Evolutionary conservation across 805 yeast genomes (phyloP).

Genomic region (Lachancea waltii): DNA sequence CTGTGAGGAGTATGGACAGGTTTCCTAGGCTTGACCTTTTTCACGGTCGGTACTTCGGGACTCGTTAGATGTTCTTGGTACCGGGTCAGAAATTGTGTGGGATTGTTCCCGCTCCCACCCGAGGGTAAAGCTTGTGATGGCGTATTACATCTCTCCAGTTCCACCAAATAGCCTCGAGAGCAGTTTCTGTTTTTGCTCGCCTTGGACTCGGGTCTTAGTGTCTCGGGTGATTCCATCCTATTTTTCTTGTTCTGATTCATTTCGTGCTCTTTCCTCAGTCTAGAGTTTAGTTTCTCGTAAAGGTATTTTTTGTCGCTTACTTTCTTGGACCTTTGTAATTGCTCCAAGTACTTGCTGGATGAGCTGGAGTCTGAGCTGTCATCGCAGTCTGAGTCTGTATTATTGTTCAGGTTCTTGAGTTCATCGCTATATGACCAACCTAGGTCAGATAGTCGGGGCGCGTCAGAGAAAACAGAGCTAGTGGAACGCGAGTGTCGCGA

Average conservation of each 20-base stretch:
- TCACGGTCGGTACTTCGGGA: slow-evolving; percentile 1
- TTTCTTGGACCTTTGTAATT: slow-evolving; percentile 26
- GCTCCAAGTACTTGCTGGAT: slow-evolving; percentile 19
- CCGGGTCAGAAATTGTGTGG: slow-evolving; percentile 4
- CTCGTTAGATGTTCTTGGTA: slow-evolving; percentile 6
- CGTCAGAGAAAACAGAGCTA: slow-evolving; percentile 24
- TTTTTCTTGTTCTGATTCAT: background rate
- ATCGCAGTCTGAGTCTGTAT: slow-evolving; percentile 8
- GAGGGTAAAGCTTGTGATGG: slow-evolving; percentile 5
- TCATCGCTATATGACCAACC: slow-evolving; percentile 19
- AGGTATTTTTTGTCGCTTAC: slow-evolving; percentile 30
- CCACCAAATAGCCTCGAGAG: slow-evolving; percentile 21
- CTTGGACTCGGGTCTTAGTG: slow-evolving; percentile 1
- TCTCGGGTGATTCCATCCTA: background rate
- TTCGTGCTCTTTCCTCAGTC: slow-evolving; percentile 4
- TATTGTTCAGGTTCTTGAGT: slow-evolving; percentile 13
- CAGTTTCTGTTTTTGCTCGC: slow-evolving; percentile 11
- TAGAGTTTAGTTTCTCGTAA: slow-evolving; percentile 24
- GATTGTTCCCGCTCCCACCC: slow-evolving; percentile 1
- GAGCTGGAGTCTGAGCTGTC: slow-evolving; percentile 12
- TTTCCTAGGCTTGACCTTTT: slow-evolving; percentile 5
- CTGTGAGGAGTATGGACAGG: slow-evolving; percentile 13
- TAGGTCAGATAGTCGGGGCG: slow-evolving; percentile 19
- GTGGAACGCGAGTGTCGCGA: slow-evolving; percentile 22
- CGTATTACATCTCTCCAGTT: slow-evolving; percentile 16